Conservation (phyloP, 441 rosid species). For the Bocquillonia castaneifolia region DNA sequence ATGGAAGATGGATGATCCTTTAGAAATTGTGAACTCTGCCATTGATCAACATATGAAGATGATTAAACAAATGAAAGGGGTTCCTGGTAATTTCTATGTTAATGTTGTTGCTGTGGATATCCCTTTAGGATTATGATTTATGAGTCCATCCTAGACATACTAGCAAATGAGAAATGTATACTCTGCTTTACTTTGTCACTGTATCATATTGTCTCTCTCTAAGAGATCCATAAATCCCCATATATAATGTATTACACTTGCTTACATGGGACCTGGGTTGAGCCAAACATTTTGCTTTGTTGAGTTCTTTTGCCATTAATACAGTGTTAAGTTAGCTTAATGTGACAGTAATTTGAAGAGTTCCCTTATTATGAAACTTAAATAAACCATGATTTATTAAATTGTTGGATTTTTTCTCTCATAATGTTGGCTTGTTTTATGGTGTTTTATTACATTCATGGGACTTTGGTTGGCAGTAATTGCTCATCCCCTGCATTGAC, state of each 20-base stretch:
- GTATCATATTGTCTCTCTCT: neutral
- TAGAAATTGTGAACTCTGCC: constrained; percentile 75
- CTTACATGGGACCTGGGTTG: neutral
- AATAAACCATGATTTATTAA: too few species aligned
- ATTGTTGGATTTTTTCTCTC: neutral
- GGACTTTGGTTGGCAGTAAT: neutral
- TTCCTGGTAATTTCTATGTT: constrained; percentile 63
- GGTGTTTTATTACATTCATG: neutral
- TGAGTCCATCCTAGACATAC: neutral
- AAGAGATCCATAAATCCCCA: neutral
- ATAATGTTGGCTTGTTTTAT: neutral
- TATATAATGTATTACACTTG: neutral
- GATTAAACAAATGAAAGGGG: constrained; percentile 98
- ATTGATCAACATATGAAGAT: constrained; percentile 76
- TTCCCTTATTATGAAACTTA: too few species aligned
- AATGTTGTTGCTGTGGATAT: neutral
- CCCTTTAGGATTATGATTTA: neutral
- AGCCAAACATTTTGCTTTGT: neutral
- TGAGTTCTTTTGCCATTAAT: too few species aligned
- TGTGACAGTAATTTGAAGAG: too few species aligned
- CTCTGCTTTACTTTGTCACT: neutral
- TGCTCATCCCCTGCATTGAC: constrained; percentile 10
- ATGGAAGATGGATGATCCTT: constrained; percentile 97
- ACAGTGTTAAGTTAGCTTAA: too few species aligned
- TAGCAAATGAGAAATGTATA: neutral